Percentiles rank a stretch among this genome's conserved stretches.
Conservation (phyloP, 257 asterid species). For the Nicotiana tabacum region DNA sequence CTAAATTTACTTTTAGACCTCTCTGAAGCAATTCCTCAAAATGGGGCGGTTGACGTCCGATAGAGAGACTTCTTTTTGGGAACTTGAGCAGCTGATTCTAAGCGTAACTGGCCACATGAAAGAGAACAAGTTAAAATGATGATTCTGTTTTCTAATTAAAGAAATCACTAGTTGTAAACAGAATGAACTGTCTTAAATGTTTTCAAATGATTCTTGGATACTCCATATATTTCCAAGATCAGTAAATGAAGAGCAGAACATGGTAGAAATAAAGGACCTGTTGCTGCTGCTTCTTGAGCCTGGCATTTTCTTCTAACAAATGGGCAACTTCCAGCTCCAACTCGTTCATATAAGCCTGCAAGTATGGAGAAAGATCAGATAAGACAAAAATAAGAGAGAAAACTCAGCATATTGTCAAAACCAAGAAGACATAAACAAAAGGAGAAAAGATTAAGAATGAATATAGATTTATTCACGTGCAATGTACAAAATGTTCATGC, state of each 20-base stretch:
- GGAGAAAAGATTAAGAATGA: not conserved
- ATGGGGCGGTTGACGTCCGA: constrained; percentile 56
- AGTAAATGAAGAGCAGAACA: not conserved
- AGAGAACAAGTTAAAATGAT: not conserved
- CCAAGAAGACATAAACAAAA: not conserved
- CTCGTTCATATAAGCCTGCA: constrained; percentile 75
- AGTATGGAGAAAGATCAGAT: not conserved
- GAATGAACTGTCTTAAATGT: not conserved
- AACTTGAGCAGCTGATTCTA: constrained; percentile 36
- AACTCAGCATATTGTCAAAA: not conserved
- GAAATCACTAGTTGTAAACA: not conserved
- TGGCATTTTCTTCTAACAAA: constrained; percentile 60
- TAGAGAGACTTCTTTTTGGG: constrained; percentile 36
- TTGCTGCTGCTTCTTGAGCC: constrained; percentile 55
- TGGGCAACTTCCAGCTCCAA: constrained; percentile 55
- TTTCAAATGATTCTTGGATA: too few species aligned
- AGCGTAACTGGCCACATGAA: constrained; percentile 29
- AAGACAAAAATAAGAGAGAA: not conserved
- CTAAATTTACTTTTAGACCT: not conserved
- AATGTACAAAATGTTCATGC: not conserved
- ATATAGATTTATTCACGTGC: not conserved
- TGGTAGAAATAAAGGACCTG: constrained; percentile 29
- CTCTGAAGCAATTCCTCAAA: constrained; percentile 17
- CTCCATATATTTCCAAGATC: too few species aligned
- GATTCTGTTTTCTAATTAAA: not conserved